These are phyloP conservation scores for Picea glauca DNA, from an alignment of 75 land plant genomes.

Conservation along the genomic window DNA sequence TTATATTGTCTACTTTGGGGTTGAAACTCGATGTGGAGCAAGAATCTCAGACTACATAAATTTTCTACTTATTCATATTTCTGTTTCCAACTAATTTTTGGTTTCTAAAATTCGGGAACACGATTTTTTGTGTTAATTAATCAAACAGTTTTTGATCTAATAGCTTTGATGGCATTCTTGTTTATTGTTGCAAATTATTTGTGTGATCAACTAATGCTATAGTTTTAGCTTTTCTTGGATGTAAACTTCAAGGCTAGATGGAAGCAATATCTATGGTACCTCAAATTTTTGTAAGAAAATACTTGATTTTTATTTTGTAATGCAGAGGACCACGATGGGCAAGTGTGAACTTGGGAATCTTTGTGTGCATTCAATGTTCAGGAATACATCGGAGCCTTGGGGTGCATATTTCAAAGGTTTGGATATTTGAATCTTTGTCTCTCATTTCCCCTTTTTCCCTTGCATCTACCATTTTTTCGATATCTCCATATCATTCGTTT, in stretches of 20 bases:
- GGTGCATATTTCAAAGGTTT: slow-evolving; percentile 91
- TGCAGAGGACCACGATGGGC: slow-evolving; percentile 96
- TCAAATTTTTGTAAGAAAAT: neutral
- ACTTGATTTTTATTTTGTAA: slow-evolving; percentile 7
- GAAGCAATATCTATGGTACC: neutral
- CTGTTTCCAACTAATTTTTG: neutral
- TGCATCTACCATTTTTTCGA: neutral
- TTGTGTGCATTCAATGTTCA: slow-evolving; percentile 92
- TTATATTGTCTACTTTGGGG: neutral
- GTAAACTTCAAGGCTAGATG: neutral
- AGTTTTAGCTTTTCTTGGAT: neutral
- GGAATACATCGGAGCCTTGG: slow-evolving; percentile 95
- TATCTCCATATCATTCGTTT: neutral
- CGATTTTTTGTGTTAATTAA: neutral
- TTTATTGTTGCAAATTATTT: neutral
- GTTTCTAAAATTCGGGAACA: neutral
- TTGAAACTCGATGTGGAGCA: neutral
- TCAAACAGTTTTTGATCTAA: no score
- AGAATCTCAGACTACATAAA: neutral
- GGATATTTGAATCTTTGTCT: neutral
- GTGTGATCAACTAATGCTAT: neutral
- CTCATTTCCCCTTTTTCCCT: neutral
- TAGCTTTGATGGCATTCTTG: neutral
- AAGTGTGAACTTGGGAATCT: slow-evolving; percentile 89
- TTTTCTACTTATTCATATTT: neutral